Evolutionary conservation across 345 rosid genomes (phyloP).

Genomic region (Brassica incana): DNA sequence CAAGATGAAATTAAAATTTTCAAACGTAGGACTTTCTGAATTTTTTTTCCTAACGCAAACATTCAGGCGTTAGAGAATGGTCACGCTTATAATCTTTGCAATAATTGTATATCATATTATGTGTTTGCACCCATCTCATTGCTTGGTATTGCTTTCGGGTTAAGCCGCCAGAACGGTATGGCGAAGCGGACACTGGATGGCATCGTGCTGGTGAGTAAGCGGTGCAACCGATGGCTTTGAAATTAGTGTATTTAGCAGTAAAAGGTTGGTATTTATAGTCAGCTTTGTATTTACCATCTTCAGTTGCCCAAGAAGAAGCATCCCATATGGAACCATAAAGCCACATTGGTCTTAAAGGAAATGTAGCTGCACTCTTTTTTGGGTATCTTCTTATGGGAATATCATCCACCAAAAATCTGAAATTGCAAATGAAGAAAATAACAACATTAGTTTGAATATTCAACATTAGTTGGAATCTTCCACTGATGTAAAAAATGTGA

Average conservation of each 20-base stretch:
- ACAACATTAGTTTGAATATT: background rate
- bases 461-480: background rate
- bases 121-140: conserved; percentile 82
- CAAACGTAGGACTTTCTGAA: background rate
- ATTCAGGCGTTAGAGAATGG: conserved; percentile 86
- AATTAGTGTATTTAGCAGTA: conserved; percentile 66
- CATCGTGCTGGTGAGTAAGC: conserved; percentile 65
- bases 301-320: conserved; percentile 98
- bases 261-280: conserved; percentile 89
- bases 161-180: conserved; percentile 67
- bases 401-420: conserved; percentile 93
- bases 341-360: conserved; percentile 95
- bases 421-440: background rate
- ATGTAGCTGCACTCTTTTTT: conserved; percentile 69
- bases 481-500: background rate
- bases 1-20: conserved; percentile 5
- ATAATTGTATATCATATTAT: conserved; percentile 69
- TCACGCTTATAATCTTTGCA: conserved; percentile 78
- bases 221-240: conserved; percentile 77
- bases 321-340: conserved; percentile 98
- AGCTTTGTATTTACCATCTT: conserved; percentile 92
- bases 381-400: conserved; percentile 91
- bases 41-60: conserved; percentile 40
- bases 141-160: conserved; percentile 58
- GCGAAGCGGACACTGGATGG: conserved; percentile 67